phyloP scores from a whole-genome alignment of 1,284 basidiomycete species.

The Boletellus dicymbophilus region DNA sequence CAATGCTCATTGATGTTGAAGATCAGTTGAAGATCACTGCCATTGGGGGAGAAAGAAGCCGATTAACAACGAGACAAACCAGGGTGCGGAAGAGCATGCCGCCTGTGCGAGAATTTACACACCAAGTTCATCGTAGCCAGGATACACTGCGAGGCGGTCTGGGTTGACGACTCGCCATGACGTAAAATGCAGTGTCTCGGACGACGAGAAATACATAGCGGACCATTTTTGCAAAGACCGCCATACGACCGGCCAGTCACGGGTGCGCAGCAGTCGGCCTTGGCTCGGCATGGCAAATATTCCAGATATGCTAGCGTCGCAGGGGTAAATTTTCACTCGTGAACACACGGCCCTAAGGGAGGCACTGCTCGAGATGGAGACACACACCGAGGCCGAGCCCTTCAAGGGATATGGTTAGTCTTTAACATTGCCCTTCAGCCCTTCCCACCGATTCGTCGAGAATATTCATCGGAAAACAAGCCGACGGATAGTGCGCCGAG shows the following conservation, averaged over 20 bases:
- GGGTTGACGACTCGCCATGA: constrained; percentile 15
- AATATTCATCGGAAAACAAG: constrained; percentile 4
- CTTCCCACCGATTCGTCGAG: constrained; percentile 23
- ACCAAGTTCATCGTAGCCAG: not conserved
- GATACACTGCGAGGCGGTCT: too few relatives aligned
- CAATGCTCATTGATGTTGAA: constrained; percentile 14
- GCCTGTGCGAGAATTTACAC: constrained; percentile 1
- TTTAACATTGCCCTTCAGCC: constrained; percentile 18
- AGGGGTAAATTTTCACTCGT: constrained; percentile 1
- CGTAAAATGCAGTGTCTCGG: constrained; percentile 20
- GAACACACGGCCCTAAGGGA: not conserved
- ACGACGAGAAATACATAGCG: constrained; percentile 4
- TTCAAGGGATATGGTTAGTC: constrained; percentile 8
- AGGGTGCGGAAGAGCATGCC: constrained; percentile 1
- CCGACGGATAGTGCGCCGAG: not conserved
- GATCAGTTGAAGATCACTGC: constrained; percentile 35
- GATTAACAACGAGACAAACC: constrained; percentile 22
- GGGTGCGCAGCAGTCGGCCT: not conserved
- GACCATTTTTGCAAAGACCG: too few relatives aligned
- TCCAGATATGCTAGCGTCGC: constrained; percentile 3
- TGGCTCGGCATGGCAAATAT: not conserved
- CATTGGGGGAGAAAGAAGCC: constrained; percentile 25
- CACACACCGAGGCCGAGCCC: constrained; percentile 5
- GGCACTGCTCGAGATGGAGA: constrained; percentile 1
- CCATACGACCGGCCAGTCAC: constrained; percentile 4